Conservation (phyloP, 2,329 filamentous ascomycete genomes). For the Coleophoma eucalyptorum region DNA sequence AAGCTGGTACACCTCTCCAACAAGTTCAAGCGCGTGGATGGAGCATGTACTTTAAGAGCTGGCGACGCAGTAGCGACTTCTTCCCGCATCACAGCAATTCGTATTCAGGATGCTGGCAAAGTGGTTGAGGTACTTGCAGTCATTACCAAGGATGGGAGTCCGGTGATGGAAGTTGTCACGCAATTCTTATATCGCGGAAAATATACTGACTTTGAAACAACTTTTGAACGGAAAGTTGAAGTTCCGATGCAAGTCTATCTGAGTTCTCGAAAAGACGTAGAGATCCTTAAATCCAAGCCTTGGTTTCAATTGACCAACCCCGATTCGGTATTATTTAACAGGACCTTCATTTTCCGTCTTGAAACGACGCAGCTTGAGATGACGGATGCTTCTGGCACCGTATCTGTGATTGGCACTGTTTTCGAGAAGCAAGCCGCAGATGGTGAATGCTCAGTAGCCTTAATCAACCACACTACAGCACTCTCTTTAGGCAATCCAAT, state of each 20-base stretch:
- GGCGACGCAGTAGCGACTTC: constrained; percentile 86
- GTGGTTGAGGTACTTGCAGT: constrained; percentile 98
- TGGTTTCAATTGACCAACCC: background rate
- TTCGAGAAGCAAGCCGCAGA: background rate
- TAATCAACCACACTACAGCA: background rate
- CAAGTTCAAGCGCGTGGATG: constrained; percentile 92
- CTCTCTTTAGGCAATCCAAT: background rate
- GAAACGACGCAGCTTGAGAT: background rate
- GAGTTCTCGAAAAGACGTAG: background rate
- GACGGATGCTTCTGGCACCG: background rate
- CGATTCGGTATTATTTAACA: background rate
- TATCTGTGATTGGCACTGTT: background rate
- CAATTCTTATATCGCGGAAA: constrained; percentile 91
- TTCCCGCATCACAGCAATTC: constrained; percentile 89
- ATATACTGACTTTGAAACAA: constrained; percentile 65
- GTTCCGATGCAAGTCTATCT: background rate
- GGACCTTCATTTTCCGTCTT: background rate
- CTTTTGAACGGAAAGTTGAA: background rate
- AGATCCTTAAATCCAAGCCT: background rate
- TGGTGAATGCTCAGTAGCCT: background rate
- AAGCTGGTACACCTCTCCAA: constrained; percentile 95
- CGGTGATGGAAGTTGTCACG: constrained; percentile 94
- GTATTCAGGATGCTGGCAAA: constrained; percentile 95
- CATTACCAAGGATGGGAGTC: constrained; percentile 72
- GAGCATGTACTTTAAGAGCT: constrained; percentile 85